A percentile compares a stretch with the other conserved stretches of the same genome.
Evolutionary conservation across 2,329 filamentous ascomycete genomes (phyloP).

Genomic region (Fusarium sp.): DNA sequence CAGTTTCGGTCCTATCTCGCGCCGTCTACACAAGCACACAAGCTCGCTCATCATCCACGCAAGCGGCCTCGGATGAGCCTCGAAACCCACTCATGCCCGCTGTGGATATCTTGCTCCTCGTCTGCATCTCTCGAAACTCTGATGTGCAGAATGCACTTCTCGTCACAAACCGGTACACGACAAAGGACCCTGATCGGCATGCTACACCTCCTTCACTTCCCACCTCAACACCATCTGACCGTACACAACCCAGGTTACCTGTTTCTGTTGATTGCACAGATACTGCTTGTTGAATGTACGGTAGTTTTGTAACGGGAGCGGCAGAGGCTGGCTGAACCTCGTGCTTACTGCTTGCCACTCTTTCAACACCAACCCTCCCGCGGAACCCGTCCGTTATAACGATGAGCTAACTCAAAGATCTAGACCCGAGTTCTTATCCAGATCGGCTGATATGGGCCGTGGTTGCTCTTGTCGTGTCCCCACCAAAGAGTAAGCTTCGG

Average conservation of each 20-base stretch:
- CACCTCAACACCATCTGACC: background rate
- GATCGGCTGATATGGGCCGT: constrained; percentile 1
- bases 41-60: background rate
- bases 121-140: constrained; percentile 12
- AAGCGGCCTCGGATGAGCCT: constrained; percentile 8
- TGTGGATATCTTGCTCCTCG: constrained; percentile 3
- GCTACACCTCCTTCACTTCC: constrained; percentile 5
- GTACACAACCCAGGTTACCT: background rate
- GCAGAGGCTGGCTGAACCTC: constrained; percentile 3
- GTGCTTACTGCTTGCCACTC: background rate
- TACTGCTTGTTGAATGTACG: background rate
- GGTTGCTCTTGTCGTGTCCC: constrained; percentile 16
- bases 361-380: background rate
- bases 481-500: constrained; percentile 32
- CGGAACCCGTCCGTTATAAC: background rate
- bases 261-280: background rate
- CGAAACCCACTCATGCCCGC: constrained; percentile 8
- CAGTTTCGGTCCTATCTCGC: constrained; percentile 27
- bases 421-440: constrained; percentile 1
- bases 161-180: background rate
- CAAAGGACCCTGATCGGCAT: constrained; percentile 38
- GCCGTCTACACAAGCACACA: constrained; percentile 19
- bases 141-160: background rate
- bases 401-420: constrained; percentile 2
- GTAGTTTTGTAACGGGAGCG: background rate